Evolutionary conservation across 1,284 basidiomycete species (phyloP).

Genomic region (Ceratobasidium sp.): DNA sequence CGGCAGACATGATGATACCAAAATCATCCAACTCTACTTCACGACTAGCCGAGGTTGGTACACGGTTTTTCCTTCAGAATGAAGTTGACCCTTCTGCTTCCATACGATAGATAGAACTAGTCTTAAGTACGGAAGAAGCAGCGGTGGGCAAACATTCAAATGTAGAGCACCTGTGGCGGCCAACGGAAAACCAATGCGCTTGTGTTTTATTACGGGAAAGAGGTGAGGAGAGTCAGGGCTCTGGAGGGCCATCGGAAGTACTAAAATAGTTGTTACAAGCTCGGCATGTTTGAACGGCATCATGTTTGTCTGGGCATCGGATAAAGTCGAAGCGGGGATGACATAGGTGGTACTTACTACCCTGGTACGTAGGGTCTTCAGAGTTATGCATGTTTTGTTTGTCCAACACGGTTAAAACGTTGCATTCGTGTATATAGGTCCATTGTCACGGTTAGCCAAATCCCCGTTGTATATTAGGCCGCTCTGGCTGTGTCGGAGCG

Average conservation of each 20-base stretch:
- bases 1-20: conserved; percentile 3
- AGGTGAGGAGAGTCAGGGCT: neutral
- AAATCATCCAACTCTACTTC: conserved; percentile 32
- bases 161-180: neutral
- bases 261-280: neutral
- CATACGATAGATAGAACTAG: neutral
- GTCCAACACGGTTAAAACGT: too few species aligned
- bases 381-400: too few species aligned
- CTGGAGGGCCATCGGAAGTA: neutral
- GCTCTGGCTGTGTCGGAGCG: too few species aligned
- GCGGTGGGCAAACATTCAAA: neutral
- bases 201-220: conserved; percentile 7
- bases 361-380: too few species aligned
- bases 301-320: conserved; percentile 21
- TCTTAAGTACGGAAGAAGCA: neutral
- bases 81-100: neutral
- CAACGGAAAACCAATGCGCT: neutral
- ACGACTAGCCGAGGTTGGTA: conserved; percentile 14
- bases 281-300: conserved; percentile 11
- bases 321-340: too few species aligned
- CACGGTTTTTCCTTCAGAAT: neutral
- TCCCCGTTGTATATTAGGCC: too few species aligned
- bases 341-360: neutral
- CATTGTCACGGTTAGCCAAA: too few species aligned
- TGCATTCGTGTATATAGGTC: too few species aligned